Evolutionary conservation across 2,329 filamentous ascomycete genomes (phyloP), one percentile per base, ranked within the genome.

Genomic region (Balansia obtecta): DNA sequence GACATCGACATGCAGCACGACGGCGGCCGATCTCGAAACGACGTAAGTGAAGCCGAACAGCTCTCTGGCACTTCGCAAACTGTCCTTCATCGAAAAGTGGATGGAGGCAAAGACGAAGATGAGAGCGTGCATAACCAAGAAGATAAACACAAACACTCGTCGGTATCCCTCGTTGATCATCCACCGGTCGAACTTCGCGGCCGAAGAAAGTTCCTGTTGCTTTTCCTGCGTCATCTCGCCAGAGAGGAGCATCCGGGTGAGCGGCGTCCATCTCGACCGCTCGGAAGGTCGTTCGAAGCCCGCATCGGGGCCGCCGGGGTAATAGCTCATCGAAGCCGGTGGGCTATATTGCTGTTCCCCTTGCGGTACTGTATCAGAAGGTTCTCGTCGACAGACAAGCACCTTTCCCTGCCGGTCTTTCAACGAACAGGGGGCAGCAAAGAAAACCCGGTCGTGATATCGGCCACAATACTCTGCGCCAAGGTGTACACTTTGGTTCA

Each of bases 131-230:
- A 86, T 68, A 43, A 85, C 63, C 60, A 85, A 76, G 67, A 91
- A 93, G 48, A 86, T 72, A 58, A 83, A 82, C 52, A 91, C 85
- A 60, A 89, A 88, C 80, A 91, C 75, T 79, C 85, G 75, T 63
- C 85, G 77, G 65, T 88, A 89, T 53, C 87, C 87, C 64, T 91
- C 87, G 64, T 91, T 91, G 54, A 91, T 84, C 86, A 93, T 90
- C 87, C 87, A 93, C 57, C 82, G 75, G 65, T 90, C 84, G 62
- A 91, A 85, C 63, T 79, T 85, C 65, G 91, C 85, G 61, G 79
- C 77, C 55, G 78, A 67, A 22, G 79, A 80, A 58, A 91, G 70
- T 51, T 82, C 76, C 63, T 81, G 82, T 57, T 85, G 82, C 60
- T 73, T 77, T 63, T 88, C 83, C 60, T 82, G 82, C 50, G 82